Base-by-base conservation (phyloP, 768 basidiomycete genomes). In the Boletus tomentosulus region DNA sequence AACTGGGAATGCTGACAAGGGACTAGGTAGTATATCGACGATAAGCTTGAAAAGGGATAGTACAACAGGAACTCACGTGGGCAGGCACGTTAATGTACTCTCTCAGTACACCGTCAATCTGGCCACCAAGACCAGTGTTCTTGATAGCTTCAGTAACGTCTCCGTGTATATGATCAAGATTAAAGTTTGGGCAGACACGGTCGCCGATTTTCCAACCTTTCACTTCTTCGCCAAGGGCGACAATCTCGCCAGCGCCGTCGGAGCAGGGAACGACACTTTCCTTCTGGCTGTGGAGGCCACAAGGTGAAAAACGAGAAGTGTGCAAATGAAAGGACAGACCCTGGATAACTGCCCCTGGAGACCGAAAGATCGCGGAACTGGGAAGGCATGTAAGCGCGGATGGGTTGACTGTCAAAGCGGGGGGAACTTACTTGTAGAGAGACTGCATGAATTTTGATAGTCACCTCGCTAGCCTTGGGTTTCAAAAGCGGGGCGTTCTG, bases 191-290 rank as follows among this genome's bases (percentile, higher is more conserved):
- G 56, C 71, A 78, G 51, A 85, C 79, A 24, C 79, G 78, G 54
- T 83, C 82, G n/a, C 83, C 81, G 5, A 66, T 61, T 59, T 75
- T 76, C 81, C 80, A 84, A 5, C 63, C 69, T 28, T 67, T 77
- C 44, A 73, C 71, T 3, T 68, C 33, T 13, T 12, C 33, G 4
- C 33, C 13, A 5, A 34, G 13, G 33, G 77, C 73, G 31, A 83
- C 65, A 46, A 85, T 70, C 59, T 83, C 82, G 12, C 84, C 83
- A 16, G 83, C 80, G 67, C 77, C 74, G 59, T 85, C 82, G 1
- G 83, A 76, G 25, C 65, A 64, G 7, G 70, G 71, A 34, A 74
- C 57, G 58, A 34, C 6, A 13, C 1, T 34, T 28, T 51, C 44
- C 55, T 67, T 69, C 41, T 55, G 47, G 31, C 64, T 66, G 57